A percentile compares a stretch with the other conserved stretches of the same genome.
Evolutionary conservation across 805 yeast species (phyloP).

Genomic region (Wickerhamomyces hampshirensis): DNA sequence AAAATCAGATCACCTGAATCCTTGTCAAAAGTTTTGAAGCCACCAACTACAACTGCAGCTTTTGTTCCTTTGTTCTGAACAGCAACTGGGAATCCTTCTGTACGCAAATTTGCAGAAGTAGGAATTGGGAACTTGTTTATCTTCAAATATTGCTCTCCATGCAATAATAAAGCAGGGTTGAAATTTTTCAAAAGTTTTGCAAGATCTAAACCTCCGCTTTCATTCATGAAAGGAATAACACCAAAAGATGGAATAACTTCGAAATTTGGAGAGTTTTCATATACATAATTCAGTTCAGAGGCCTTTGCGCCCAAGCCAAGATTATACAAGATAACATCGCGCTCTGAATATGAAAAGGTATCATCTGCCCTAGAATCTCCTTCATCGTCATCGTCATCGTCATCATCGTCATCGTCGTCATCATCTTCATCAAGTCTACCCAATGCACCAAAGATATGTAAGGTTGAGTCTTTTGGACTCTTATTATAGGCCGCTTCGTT

Average conservation of each 20-base stretch:
- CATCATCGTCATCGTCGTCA: slow-evolving; percentile 33
- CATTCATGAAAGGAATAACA: slow-evolving; percentile 78
- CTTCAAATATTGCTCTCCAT: slow-evolving; percentile 92
- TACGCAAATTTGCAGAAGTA: slow-evolving; percentile 55
- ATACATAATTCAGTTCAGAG: slow-evolving; percentile 70
- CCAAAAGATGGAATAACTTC: slow-evolving; percentile 88
- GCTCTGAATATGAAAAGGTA: slow-evolving; percentile 54
- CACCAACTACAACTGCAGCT: slow-evolving; percentile 69
- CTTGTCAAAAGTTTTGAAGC: slow-evolving; percentile 63
- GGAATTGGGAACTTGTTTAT: slow-evolving; percentile 76
- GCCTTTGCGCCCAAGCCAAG: slow-evolving; percentile 84
- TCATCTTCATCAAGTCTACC: slow-evolving; percentile 36
- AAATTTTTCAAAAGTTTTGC: slow-evolving; percentile 66
- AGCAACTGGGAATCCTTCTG: slow-evolving; percentile 64
- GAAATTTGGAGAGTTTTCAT: slow-evolving; percentile 73
- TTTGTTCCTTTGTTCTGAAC: slow-evolving; percentile 83
- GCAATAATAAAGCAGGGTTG: slow-evolving; percentile 84
- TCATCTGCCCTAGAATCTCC: slow-evolving; percentile 38
- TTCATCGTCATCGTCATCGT: slow-evolving; percentile 42
- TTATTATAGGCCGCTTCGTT: slow-evolving; percentile 46
- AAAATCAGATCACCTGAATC: slow-evolving; percentile 66
- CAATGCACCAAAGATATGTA: slow-evolving; percentile 69
- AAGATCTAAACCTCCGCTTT: slow-evolving; percentile 53
- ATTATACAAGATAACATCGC: slow-evolving; percentile 79
- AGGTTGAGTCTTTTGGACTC: slow-evolving; percentile 70